These are phyloP conservation scores for Pseudomonodictys pantanalensis DNA, from an alignment of 495 filamentous ascomycete genomes.

Conservation along the genomic window DNA sequence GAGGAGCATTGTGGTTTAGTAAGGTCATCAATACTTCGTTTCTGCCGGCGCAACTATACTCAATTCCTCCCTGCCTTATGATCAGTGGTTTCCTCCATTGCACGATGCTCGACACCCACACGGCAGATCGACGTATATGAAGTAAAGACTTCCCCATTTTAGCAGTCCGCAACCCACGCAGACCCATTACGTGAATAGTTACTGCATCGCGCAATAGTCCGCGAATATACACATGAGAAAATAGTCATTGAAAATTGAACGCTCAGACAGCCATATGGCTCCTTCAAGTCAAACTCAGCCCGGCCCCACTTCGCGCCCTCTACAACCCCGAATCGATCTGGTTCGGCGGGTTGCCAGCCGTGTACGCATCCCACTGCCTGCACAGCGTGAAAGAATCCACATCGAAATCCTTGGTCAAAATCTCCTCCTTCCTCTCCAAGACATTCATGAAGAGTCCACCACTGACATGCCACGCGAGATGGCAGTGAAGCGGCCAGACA, in stretches of 20 bases:
- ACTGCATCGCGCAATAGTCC: slow-evolving; percentile 3
- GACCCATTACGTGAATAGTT: slow-evolving; percentile 3
- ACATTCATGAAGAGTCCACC: slow-evolving; percentile 54
- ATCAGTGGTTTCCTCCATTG: background rate
- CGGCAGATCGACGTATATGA: too few species aligned
- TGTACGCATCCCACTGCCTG: slow-evolving; percentile 51
- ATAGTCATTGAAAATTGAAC: too few species aligned
- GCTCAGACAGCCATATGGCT: too few species aligned
- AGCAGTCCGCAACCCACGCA: background rate
- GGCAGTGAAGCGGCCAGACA: slow-evolving; percentile 60
- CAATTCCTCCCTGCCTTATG: background rate
- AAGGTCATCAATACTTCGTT: too few species aligned
- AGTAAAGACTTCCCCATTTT: slow-evolving; percentile 14
- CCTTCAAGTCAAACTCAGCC: too few species aligned
- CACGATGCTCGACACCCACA: background rate
- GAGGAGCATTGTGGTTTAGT: too few species aligned
- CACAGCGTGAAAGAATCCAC: slow-evolving; percentile 40
- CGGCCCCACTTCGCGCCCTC: too few species aligned
- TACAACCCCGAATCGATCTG: slow-evolving; percentile 54
- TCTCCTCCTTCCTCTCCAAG: slow-evolving; percentile 46
- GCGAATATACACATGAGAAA: too few species aligned
- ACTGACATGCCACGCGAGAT: slow-evolving; percentile 58
- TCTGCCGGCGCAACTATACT: too few species aligned
- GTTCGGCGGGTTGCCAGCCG: slow-evolving; percentile 45
- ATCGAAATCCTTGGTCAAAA: slow-evolving; percentile 30